Percentiles rank a stretch among this genome's conserved stretches.
These are phyloP conservation scores for Trifolium dubium DNA, from an alignment of 306 rosid species.

Conservation along the genomic window DNA sequence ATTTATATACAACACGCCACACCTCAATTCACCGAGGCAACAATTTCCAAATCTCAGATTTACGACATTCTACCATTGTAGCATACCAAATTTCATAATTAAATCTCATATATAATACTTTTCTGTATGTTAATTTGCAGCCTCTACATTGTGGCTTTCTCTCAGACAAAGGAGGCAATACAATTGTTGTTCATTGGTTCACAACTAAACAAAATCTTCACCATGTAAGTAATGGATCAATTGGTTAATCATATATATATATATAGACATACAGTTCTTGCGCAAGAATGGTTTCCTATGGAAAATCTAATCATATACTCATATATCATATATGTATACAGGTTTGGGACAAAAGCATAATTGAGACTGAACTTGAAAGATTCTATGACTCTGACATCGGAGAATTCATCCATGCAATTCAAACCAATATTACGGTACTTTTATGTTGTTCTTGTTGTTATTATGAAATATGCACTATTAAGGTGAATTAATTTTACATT, in stretches of 20 bases:
- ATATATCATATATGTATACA: conserved; percentile 19
- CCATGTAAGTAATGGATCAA: conserved; percentile 57
- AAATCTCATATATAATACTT: too few species aligned
- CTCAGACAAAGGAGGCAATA: conserved; percentile 76
- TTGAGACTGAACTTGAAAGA: conserved; percentile 70
- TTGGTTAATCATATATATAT: not conserved
- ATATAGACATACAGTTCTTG: not conserved
- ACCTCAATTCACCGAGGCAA: too few species aligned
- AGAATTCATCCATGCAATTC: conserved; percentile 56
- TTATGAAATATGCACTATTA: too few species aligned
- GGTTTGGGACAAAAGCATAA: conserved; percentile 82
- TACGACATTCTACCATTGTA: too few species aligned
- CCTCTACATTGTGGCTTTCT: conserved; percentile 90
- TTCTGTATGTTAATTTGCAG: conserved; percentile 47
- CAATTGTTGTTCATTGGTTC: conserved; percentile 72
- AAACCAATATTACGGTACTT: conserved; percentile 72
- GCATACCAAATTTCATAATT: too few species aligned
- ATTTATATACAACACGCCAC: not conserved
- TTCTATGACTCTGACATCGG: conserved; percentile 54
- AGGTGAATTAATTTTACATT: too few species aligned
- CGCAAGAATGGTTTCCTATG: too few species aligned
- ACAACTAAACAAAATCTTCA: conserved; percentile 79
- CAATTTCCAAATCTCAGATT: too few species aligned
- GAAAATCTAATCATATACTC: not conserved
- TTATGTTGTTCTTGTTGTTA: not conserved